phyloP scores from a whole-genome alignment of 1,139 yeast species.

The Yamadazyma membranifaciens region DNA sequence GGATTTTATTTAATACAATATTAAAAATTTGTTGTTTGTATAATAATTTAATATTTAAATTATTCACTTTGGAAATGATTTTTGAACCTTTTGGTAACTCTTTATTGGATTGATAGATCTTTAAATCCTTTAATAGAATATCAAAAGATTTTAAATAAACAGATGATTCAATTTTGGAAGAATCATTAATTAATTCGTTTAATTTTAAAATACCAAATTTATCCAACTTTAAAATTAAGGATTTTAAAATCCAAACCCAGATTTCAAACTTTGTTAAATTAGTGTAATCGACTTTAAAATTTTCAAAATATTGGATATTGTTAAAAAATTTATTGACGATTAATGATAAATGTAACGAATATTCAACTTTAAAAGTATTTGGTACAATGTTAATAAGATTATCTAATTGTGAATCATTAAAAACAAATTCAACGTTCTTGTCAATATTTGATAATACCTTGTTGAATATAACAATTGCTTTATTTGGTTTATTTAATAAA shows the following conservation, averaged over 20 bases:
- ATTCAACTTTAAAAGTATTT: slow-evolving; percentile 47
- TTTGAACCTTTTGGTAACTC: slow-evolving; percentile 22
- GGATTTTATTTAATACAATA: slow-evolving; percentile 45
- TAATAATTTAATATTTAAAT: slow-evolving; percentile 59
- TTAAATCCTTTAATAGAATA: slow-evolving; percentile 63
- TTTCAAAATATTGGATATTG: slow-evolving; percentile 5
- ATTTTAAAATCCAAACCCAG: slow-evolving; percentile 70
- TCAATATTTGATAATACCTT: slow-evolving; percentile 55
- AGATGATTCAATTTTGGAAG: slow-evolving; percentile 20
- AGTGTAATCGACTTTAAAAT: slow-evolving; percentile 6
- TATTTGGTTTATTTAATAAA: slow-evolving; percentile 32
- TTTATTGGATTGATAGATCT: slow-evolving; percentile 46
- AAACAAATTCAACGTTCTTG: slow-evolving; percentile 17
- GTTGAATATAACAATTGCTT: slow-evolving; percentile 46
- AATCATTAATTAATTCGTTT: slow-evolving; percentile 39
- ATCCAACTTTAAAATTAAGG: slow-evolving; percentile 60
- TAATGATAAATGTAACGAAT: slow-evolving; percentile 58
- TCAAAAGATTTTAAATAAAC: slow-evolving; percentile 58
- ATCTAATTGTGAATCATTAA: slow-evolving; percentile 9
- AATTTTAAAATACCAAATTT: slow-evolving; percentile 40
- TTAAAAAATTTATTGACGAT: slow-evolving; percentile 48
- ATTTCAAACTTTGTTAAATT: slow-evolving; percentile 42
- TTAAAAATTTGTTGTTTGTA: slow-evolving; percentile 80
- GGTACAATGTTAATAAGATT: slow-evolving; percentile 11
- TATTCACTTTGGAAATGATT: slow-evolving; percentile 49